phyloP scores from a whole-genome alignment of 805 yeast species.

The Wickerhamiella allomyrinae region DNA sequence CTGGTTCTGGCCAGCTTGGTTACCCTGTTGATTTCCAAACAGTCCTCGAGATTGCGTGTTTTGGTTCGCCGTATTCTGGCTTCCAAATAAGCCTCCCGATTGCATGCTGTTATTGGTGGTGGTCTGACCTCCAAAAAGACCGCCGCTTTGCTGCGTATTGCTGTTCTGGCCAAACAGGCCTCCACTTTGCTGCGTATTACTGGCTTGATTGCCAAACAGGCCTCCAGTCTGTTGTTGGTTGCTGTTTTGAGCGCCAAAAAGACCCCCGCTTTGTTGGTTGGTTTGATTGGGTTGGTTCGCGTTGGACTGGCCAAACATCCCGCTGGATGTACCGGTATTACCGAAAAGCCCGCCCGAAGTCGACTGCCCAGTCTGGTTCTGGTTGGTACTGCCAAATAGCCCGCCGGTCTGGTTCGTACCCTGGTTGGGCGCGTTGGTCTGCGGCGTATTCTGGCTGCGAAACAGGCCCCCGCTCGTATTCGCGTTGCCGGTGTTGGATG shows the following conservation, averaged over 20 bases:
- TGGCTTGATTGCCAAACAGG: slow-evolving; percentile 16
- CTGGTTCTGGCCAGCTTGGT: too few species aligned
- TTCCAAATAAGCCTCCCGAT: neutral
- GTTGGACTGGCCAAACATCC: slow-evolving; percentile 11
- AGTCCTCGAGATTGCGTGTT: too few species aligned
- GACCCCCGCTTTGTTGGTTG: too few species aligned
- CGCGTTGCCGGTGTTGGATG: slow-evolving; percentile 12
- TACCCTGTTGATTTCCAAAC: too few species aligned
- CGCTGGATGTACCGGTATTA: slow-evolving; percentile 8
- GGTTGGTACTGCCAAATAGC: slow-evolving; percentile 15
- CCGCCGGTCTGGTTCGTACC: slow-evolving; percentile 11
- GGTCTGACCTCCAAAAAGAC: slow-evolving; percentile 1
- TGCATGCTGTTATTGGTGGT: neutral
- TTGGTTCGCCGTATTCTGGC: neutral
- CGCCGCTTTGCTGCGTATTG: neutral
- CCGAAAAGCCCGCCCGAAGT: slow-evolving; percentile 17
- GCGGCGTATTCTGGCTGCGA: slow-evolving; percentile 19
- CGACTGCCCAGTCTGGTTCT: neutral
- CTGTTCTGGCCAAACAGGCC: slow-evolving; percentile 7
- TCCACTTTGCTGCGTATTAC: too few species aligned
- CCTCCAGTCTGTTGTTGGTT: slow-evolving; percentile 14
- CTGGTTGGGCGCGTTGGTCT: neutral
- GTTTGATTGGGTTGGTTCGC: slow-evolving; percentile 5
- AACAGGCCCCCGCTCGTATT: slow-evolving; percentile 24
- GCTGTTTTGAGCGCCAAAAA: slow-evolving; percentile 3